Evolutionary conservation across 2,329 filamentous ascomycete genomes (phyloP), one percentile per base, ranked within the genome.

Genomic region (Hypoxylon sp.): DNA sequence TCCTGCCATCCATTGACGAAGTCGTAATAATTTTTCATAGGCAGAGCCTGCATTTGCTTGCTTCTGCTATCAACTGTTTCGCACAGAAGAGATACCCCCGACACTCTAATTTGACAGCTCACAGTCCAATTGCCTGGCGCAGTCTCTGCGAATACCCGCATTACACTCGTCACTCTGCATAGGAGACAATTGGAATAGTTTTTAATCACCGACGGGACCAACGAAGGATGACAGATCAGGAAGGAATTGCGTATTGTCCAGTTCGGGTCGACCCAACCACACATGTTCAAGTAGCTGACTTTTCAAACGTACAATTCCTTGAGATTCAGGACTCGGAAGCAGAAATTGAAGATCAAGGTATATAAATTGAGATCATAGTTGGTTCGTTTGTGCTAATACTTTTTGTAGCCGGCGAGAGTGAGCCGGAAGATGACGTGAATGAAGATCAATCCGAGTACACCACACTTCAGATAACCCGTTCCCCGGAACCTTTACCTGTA

Each of bases 271-370:
- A 76, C 57, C 70, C 71, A 59, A 30, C 34, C 11, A 68, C 63
- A 25, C 56, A 55, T 60, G 41, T 74, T 45, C 65, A 74, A 69
- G 34, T 70, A 55, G 68, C 72, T 62, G 57, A 75, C 60, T 75
- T 64, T 50, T 72, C 74, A 19, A 50, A 71, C 19, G 21, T 75
- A 56, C 66, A 70, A 60, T 74, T 65, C 66, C 25, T 58, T 36
- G 1, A 60, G 11, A 11, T 61, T 38, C 23, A 66, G 32, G 30
- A 66, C 32, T 70, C 73, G 32, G 72, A 72, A 36, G 59, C 65
- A 34, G 72, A 74, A 28, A 32, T 45, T 56, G 71, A 73, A 25
- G 38, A 71, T 34, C 32, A 71, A 72, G 74, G 75, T 76, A 74
- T 49, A 70, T 68, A 36, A 49, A 6, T 41, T 45, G 19, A 53